Base-by-base conservation (phyloP, 2,329 filamentous ascomycete species). In the Thielaviopsis ethacetica region DNA sequence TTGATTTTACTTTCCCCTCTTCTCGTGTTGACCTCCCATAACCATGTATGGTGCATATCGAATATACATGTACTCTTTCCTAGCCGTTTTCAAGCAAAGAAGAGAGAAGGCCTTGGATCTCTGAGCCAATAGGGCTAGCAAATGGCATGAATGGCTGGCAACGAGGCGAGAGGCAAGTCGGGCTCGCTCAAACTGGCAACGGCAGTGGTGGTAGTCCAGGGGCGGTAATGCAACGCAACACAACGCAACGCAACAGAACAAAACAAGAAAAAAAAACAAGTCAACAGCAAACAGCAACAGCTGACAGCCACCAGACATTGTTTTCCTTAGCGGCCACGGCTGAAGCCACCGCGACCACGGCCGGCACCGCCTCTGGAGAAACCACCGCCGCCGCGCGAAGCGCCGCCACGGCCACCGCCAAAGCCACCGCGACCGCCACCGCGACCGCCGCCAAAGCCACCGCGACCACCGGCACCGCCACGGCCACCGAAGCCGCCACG, bases 401-500 rank as follows among this genome's bases (percentile, higher is more conserved):
- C 63, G 53, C 67, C 69, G 21, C 65, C 62, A 51, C 67, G 64
- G 38, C 68, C 65, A 53, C 68, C 63, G 54, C 67, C 69, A 63
- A 68, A 69, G 22, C 69, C 69, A 51, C 70, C 68, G 19, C 57
- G 38, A 21, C 34, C 24, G 26, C 70, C 67, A 17, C 69, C 65
- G 41, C 69, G 60, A 62, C 67, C 65, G 51, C 67, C 67, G 10
- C 70, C 62, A 56, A 66, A 63, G 51, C 71, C 69, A 19, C 71
- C 68, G 30, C 63, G 67, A 53, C 62, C 66, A 59, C 65, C 65
- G 49, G 69, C 66, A 58, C 72, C 65, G 54, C 70, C 63, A 51
- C 71, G 70, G 24, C 76, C 76, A n/a, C 77, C 71, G 57, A 73
- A 69, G 47, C 71, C 68, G 59, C 71, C 70, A 62, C 73, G 73